Evolutionary conservation across 2,329 filamentous ascomycete species (phyloP).

Genomic region (Trichocomaceae sp.): DNA sequence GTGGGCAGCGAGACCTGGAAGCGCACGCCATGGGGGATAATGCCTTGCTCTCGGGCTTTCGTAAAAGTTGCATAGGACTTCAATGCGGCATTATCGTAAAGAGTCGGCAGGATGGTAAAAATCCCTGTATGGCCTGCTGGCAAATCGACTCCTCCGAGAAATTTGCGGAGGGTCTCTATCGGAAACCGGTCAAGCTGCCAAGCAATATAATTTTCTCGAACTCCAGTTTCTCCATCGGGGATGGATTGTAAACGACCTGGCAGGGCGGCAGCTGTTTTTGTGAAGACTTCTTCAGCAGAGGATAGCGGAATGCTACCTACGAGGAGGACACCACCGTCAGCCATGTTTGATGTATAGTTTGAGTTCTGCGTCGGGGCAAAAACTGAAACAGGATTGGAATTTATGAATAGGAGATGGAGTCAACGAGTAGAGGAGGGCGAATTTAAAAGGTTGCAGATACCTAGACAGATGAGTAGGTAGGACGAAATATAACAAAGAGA

Average conservation of each 20-base stretch:
- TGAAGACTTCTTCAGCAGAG: slow-evolving; percentile 29
- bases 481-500: too few relatives aligned
- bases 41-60: background rate
- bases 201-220: slow-evolving; percentile 19
- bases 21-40: slow-evolving; percentile 14
- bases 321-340: slow-evolving; percentile 15
- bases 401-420: too few relatives aligned
- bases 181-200: background rate
- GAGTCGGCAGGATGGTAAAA: background rate
- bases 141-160: slow-evolving; percentile 1
- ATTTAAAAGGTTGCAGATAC: too few relatives aligned
- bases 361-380: background rate
- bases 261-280: slow-evolving; percentile 21
- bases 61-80: background rate
- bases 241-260: slow-evolving; percentile 31
- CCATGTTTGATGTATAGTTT: background rate
- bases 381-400: too few relatives aligned
- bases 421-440: too few relatives aligned
- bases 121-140: background rate
- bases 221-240: slow-evolving; percentile 39
- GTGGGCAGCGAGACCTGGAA: slow-evolving; percentile 31
- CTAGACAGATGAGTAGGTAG: too few relatives aligned
- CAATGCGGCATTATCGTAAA: background rate
- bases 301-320: slow-evolving; percentile 35
- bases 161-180: background rate